phyloP scores from a whole-genome alignment of 768 basidiomycete species.

The Leucosporidium scottii region DNA sequence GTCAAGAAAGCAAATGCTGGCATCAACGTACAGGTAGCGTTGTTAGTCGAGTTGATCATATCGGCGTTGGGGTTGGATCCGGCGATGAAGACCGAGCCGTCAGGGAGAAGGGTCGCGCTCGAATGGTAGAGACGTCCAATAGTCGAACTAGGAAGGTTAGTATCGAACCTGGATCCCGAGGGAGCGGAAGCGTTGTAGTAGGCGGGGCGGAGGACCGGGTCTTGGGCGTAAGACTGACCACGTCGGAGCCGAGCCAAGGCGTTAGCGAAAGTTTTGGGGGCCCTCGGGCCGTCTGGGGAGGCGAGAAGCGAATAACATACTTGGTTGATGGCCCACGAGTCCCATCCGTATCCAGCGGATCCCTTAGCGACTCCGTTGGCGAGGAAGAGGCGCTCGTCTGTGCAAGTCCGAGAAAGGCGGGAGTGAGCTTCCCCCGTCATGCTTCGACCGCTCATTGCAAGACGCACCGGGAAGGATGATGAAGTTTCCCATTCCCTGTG shows the following conservation, averaged over 20 bases:
- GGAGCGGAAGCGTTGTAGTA: slow-evolving; percentile 67
- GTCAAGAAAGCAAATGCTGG: not conserved
- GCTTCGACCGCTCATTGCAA: slow-evolving; percentile 9
- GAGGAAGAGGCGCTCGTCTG: slow-evolving; percentile 2
- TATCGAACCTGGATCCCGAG: slow-evolving; percentile 60
- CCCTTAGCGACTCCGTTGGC: slow-evolving; percentile 1
- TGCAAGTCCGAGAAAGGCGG: not conserved
- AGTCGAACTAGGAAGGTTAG: slow-evolving; percentile 13
- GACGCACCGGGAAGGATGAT: slow-evolving; percentile 12
- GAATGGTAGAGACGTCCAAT: slow-evolving; percentile 84
- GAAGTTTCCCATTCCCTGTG: slow-evolving; percentile 45
- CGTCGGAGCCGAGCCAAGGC: no score
- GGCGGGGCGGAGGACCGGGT: slow-evolving; percentile 68
- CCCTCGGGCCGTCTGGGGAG: no score
- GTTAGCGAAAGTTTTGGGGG: no score
- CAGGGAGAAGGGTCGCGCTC: slow-evolving; percentile 73
- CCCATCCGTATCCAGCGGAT: slow-evolving; percentile 51
- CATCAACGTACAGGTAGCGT: not conserved
- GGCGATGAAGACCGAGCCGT: slow-evolving; percentile 68
- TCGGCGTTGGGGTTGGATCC: slow-evolving; percentile 90
- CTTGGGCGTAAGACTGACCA: slow-evolving; percentile 55
- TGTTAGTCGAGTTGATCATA: slow-evolving; percentile 17
- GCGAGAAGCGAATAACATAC: no score
- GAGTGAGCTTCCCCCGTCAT: slow-evolving; percentile 5
- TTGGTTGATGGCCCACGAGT: slow-evolving; percentile 43